Base-by-base conservation (phyloP, 2,329 filamentous ascomycete genomes). In the Sclerotinia nivalis region DNA sequence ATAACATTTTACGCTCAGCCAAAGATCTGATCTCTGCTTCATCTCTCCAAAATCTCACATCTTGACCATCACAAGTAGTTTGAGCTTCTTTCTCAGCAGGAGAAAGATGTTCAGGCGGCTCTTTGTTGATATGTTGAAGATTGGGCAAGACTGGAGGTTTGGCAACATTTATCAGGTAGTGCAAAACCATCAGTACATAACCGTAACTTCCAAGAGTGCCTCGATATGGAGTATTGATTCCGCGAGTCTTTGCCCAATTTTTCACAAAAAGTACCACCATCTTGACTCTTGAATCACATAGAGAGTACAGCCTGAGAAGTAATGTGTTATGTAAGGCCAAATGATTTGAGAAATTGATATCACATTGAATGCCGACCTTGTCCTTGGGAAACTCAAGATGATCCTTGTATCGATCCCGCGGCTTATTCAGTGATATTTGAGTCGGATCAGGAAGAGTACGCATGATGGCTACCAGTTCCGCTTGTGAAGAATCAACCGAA, bases 131-230 rank as follows among this genome's bases (percentile, higher is more conserved):
- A 68, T 84, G 80, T 77, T 96, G 93, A 2, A 97, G 84, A 76
- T 97, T 97, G 0, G 92, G 93, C 70, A 93, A 89, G 25, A 97
- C 91, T 68, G 93, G 93, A 0, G 94, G 93, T 61, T 88, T 84
- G 0, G 87, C 91, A 66, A 97, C 80, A 75, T 97, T 97, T 76
- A 96, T 88, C 40, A 97, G 86, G 77, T 95, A 97, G 80, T 97
- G 94, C 22, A 97, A 83, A 6, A 96, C 89, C 93, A 97, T 97
- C 52, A 97, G 82, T 7, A 96, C 93, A 80, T 95, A 97, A 64
- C 94, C 93, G 76, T 97, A 97, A 74, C 92, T 95, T 66, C 91
- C 94, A 25, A 97, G 83, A 0, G 93, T 96, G 55, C 94, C 93
- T 50, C 90, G 89, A 77, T 96, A 96, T 2, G 92, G 89, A 55